phyloP scores from a whole-genome alignment of 2,329 filamentous ascomycete species.

The Celoporthe dispersa region DNA sequence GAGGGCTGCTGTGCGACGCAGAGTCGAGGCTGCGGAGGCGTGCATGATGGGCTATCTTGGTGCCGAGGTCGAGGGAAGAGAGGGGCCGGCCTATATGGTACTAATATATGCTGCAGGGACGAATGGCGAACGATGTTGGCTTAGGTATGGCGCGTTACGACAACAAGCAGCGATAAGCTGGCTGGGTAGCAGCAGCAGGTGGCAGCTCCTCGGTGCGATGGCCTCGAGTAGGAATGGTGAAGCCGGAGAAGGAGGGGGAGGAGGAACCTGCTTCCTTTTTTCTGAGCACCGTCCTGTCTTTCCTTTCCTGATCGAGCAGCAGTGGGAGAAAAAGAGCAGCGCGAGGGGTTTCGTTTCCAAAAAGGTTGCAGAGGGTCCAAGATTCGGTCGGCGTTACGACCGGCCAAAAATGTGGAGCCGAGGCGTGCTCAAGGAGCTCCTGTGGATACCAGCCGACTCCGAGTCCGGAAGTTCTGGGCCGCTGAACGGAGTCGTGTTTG shows the following conservation, averaged over 20 bases:
- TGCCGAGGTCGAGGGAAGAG: neutral
- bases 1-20: slow-evolving; percentile 28
- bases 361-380: neutral
- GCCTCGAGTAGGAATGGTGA: neutral
- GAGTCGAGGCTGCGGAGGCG: slow-evolving; percentile 29
- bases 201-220: neutral
- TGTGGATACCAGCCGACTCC: slow-evolving; percentile 22
- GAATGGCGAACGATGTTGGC: neutral
- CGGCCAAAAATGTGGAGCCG: slow-evolving; percentile 23
- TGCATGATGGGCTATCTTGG: slow-evolving; percentile 21
- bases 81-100: neutral
- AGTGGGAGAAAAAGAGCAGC: neutral
- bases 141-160: neutral
- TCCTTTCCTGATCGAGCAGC: slow-evolving; percentile 4
- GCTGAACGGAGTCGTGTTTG: slow-evolving; percentile 16
- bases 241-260: neutral
- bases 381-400: slow-evolving; percentile 16
- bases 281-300: neutral
- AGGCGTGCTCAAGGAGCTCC: slow-evolving; percentile 11
- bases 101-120: neutral
- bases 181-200: neutral
- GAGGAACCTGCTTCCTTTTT: neutral
- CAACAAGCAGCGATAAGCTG: neutral
- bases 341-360: neutral
- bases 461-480: slow-evolving; percentile 24